Evolutionary conservation across 2,329 filamentous ascomycete genomes (phyloP), one percentile per base, ranked within the genome.

Genomic region (Hymenoscyphus albidus): DNA sequence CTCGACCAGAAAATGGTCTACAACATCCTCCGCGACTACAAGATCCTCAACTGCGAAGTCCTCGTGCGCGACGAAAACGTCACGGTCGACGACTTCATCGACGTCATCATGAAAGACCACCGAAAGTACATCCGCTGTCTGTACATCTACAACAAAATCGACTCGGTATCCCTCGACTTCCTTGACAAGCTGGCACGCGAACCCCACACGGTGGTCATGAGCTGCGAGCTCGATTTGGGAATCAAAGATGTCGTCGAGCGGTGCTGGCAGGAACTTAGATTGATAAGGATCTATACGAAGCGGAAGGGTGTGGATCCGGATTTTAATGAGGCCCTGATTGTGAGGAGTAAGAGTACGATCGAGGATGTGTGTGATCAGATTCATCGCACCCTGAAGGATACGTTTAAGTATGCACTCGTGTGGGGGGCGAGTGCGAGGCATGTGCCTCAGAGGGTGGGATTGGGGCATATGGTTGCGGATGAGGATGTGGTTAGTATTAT

Each of bases 81-180:
- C 51, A 98, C 95, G 0, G 93, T 99, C 42, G 95, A 99, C 80
- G 94, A 99, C 78, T 91, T 99, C 77, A 99, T 99, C 80, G 95
- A 99, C 77, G 93, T 97, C 67, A 97, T 99, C 79, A 98, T 98
- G 94, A 96, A 95, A 78, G 92, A 97, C 76, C 95, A 99, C 81
- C 84, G 95, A 75, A 99, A 96, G 78, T 99, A 99, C 82, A 97
- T 99, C 81, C 87, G 72, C 76, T 89, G 92, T 75, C 84, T 99
- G 39, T 99, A 99, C 79, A 94, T 98, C 39, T 99, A 99, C 87
- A 99, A 99, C 89, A 99, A 99, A 81, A 96, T 99, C 80, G 95
- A 99, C 80, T 89, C 87, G 76, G 91, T 99, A 66, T 94, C 90
- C 54, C 85, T 99, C 70, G 93, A 97, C 76, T 96, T 96, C 78